A percentile compares a stretch with the other conserved stretches of the same genome.
phyloP scores from a whole-genome alignment of 306 rosid species.

The Oemleria cerasiformis region DNA sequence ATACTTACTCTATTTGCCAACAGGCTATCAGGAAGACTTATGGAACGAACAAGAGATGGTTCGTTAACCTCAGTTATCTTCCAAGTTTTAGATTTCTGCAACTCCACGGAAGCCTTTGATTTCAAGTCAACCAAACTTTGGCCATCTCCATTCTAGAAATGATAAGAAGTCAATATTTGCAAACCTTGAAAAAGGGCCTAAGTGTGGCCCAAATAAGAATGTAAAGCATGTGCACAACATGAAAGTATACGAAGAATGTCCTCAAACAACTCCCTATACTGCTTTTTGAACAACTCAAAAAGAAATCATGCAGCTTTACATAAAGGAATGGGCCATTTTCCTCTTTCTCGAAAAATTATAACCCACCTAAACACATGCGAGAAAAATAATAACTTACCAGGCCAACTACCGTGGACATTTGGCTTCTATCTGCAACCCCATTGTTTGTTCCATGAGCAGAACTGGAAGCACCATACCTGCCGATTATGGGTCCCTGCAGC shows the following conservation, averaged over 20 bases:
- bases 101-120: background rate
- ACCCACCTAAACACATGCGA: background rate
- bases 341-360: background rate
- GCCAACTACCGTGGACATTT: background rate
- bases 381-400: background rate
- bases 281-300: background rate
- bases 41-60: conserved; percentile 28
- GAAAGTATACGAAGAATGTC: background rate
- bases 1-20: conserved; percentile 7
- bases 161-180: background rate
- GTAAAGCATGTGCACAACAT: background rate
- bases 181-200: background rate
- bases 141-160: conserved; percentile 11
- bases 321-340: background rate
- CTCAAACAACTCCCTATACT: background rate
- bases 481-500: conserved; percentile 13
- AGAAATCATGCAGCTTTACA: background rate
- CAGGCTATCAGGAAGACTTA: conserved; percentile 30
- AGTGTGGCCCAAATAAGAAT: background rate
- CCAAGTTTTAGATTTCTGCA: conserved; percentile 7
- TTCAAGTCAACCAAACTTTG: background rate
- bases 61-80: conserved; percentile 24
- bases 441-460: conserved; percentile 2
- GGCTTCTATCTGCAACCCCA: conserved; percentile 4
- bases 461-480: conserved; percentile 10